Percentiles rank a stretch among this genome's conserved stretches.
Conservation (phyloP, 495 filamentous ascomycete species). For the Extremus antarcticus region DNA sequence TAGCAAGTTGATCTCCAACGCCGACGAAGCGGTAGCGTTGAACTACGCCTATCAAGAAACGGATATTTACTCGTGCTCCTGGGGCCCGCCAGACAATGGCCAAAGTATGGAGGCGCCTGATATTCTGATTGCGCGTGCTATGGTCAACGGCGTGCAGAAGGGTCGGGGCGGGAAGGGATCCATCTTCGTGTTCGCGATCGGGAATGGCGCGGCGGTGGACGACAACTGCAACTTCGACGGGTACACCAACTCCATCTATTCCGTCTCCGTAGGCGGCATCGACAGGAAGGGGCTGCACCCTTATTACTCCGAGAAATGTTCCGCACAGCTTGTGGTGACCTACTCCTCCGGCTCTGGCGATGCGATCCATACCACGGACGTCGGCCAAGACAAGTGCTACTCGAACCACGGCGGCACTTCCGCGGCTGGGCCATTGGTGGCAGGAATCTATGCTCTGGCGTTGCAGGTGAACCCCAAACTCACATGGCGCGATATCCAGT, state of each 20-base stretch:
- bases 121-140: constrained; percentile 75
- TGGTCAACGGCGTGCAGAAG: constrained; percentile 84
- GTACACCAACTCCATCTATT: constrained; percentile 99
- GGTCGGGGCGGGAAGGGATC: constrained; percentile 77
- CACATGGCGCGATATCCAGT: constrained; percentile 90
- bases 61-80: constrained; percentile 96
- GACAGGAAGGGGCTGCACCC: constrained; percentile 77
- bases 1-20: constrained; percentile 78
- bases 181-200: constrained; percentile 93
- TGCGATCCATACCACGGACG: constrained; percentile 91
- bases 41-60: constrained; percentile 86
- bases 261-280: constrained; percentile 89
- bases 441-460: constrained; percentile 86
- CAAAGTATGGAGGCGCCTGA: constrained; percentile 87
- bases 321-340: constrained; percentile 86
- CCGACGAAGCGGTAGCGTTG: constrained; percentile 83
- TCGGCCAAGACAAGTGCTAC: constrained; percentile 72
- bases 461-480: constrained; percentile 76
- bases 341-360: constrained; percentile 87
- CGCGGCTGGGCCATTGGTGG: constrained; percentile 83
- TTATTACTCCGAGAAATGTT: constrained; percentile 91
- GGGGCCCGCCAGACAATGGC: constrained; percentile 92
- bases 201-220: constrained; percentile 75
- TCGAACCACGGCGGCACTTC: constrained; percentile 84
- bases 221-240: constrained; percentile 99